Base-by-base conservation (phyloP, 2,329 filamentous ascomycete species). In the Xylaria hypoxylon region DNA sequence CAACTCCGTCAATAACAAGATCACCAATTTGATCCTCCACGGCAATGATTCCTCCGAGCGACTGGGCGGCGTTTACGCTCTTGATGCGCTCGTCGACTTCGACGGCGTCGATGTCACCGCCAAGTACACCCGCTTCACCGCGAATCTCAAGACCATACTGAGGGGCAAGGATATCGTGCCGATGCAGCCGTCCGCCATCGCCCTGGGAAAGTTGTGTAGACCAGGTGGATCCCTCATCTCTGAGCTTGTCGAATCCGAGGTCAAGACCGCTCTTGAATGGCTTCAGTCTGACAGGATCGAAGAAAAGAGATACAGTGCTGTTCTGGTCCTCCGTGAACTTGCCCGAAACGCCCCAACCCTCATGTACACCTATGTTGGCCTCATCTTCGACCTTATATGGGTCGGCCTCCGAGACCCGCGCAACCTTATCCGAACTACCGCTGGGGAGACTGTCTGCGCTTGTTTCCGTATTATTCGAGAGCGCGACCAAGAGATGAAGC, bases 351-450 rank as follows among this genome's bases (percentile, higher is more conserved):
- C 95, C 2, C 95, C 95, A 3, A 99, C 96, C 0, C 85, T 99
- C 62, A 94, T 99, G 82, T 99, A 97, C 80, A 90, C 92, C 70
- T 98, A 96, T 80, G 94, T 98, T 57, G 90, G 92, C n/a, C 90
- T 96, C 76, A 93, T 99, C 57, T 94, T 99, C 75, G 94, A 97
- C 73, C 91, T 97, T 78, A 93, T 99, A 69, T 98, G 96, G 96
- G 92, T 97, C 59, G 95, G 94, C 31, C 85, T 99, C 64, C 88
- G 95, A 67, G 96, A 99, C 76, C 89, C 89, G 44, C 94, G 96
- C 77, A 92, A 96, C 52, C 88, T 97, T 57, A 99, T 99, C 71
- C 89, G 96, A 59, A 92, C 94, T 72, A 96, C 94, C 0, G 94
- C 96, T 5, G 94, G 93, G 19, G 93, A 98, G 77, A 94, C 95